A percentile compares a stretch with the other conserved stretches of the same genome.
Conservation (phyloP, 2,329 filamentous ascomycete genomes). For the Trichocomaceae sp. region DNA sequence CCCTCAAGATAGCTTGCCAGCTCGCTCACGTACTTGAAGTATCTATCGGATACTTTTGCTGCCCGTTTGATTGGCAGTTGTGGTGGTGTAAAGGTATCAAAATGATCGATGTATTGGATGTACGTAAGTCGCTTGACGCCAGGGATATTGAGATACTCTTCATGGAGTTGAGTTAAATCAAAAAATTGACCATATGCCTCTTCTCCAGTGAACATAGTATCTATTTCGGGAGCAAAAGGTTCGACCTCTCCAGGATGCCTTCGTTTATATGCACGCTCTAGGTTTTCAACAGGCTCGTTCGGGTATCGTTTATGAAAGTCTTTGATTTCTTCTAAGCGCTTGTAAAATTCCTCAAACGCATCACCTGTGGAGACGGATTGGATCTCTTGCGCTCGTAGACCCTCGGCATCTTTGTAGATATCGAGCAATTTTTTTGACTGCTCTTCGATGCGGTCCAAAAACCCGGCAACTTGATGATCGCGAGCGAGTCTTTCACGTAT, state of each 20-base stretch:
- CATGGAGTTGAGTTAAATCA: slow-evolving; percentile 76
- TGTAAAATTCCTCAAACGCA: slow-evolving; percentile 85
- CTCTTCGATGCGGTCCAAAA: slow-evolving; percentile 77
- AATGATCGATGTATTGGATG: slow-evolving; percentile 84
- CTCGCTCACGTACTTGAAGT: slow-evolving; percentile 80
- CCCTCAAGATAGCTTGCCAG: slow-evolving; percentile 77
- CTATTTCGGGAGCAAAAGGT: slow-evolving; percentile 61
- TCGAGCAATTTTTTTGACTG: slow-evolving; percentile 75
- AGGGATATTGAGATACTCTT: slow-evolving; percentile 83
- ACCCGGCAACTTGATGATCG: slow-evolving; percentile 84
- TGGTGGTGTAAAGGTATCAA: slow-evolving; percentile 76
- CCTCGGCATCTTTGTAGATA: slow-evolving; percentile 76
- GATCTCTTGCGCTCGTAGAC: slow-evolving; percentile 67
- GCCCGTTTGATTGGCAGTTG: slow-evolving; percentile 66
- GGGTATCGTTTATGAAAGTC: slow-evolving; percentile 86
- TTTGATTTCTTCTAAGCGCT: slow-evolving; percentile 71
- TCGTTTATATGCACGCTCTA: slow-evolving; percentile 84
- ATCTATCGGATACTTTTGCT: slow-evolving; percentile 86
- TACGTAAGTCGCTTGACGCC: slow-evolving; percentile 80
- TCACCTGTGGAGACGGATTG: slow-evolving; percentile 79
- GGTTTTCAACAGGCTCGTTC: slow-evolving; percentile 89
- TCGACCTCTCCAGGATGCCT: slow-evolving; percentile 59
- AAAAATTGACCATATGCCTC: slow-evolving; percentile 90
- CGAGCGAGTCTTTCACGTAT: slow-evolving; percentile 82
- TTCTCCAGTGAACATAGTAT: slow-evolving; percentile 91